Base-by-base conservation (phyloP, 2,329 filamentous ascomycete species). In the Trichoderma sp. region DNA sequence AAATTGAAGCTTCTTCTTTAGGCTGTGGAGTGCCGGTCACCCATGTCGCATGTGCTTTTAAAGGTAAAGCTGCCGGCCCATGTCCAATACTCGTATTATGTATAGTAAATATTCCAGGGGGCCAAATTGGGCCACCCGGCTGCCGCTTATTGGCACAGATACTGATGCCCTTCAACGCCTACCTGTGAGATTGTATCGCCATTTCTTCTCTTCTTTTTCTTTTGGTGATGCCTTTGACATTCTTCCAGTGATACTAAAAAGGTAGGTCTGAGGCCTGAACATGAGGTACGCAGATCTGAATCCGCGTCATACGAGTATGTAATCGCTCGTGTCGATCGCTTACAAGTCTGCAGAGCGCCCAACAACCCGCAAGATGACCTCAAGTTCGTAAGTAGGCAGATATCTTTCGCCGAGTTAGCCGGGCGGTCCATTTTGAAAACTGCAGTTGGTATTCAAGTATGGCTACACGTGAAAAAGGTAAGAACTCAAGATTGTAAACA, bases 1-100 rank as follows among this genome's bases (percentile, higher is more conserved):
- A 35, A 55, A 31, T 40, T 64, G 61, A 64, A 64, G 61, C 61
- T 64, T 64, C 61, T 64, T 64, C 61, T 56, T 55, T 64, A 43
- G 61, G 61, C 49, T 35, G 61, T 55, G 27, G 31, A 37, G 19
- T 13, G 47, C 47, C 59, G n/a, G 61, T 37, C 31, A 19, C 40
- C 63, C 55, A 67, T 67, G 55, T 67, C 63, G 21, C 35, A 31
- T 33, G 31, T 64, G 35, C 62, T 65, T 56, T 27, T 37, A 65
- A 56, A 43, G 35, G 62, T 24, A 40, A 29, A 35, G 35, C 56
- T 57, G 37, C 52, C 24, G 53, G 29, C 35, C 56, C 52, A 27
- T 33, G 53, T n/a, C 47, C 31, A 43, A 59, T 58, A 19, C 40
- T 43, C 40, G 40, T 43, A 58, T 67, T 59, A 57, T 49, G 24